Base-by-base conservation (phyloP, 352 stramenopile genomes). In the Phytopythium chamaehyphon region DNA sequence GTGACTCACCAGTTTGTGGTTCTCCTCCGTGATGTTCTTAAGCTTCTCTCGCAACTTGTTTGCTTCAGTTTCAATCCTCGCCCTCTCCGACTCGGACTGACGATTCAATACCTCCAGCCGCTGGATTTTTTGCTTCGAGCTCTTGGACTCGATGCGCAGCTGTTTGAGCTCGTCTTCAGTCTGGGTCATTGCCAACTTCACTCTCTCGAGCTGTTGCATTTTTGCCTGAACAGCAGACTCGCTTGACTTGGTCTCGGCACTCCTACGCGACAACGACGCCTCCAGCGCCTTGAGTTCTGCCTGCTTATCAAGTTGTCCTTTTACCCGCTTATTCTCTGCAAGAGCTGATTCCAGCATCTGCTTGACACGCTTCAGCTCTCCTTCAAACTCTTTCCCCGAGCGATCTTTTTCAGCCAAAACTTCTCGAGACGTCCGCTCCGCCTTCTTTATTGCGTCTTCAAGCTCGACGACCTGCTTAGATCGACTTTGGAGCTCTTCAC, bases 1-100 rank as follows among this genome's bases (percentile, higher is more conserved):
- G 35, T 93, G 82, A 3, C 79, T 79, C 8, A 90, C 77, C 8
- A 93, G 73, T 49, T 88, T 77, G 55, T 89, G 77, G 33, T 89
- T 89, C 40, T 78, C 79, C 51, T 62, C 82, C 57, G 43, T 79
- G 53, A 58, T 44, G 37, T 50, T 62, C 35, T 74, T 58, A 6
- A 86, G 55, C 55, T 81, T 84, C 36, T 82, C 72, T 14, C 50
- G 62, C 24, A 77, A 28, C 2, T 45, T 47, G 31, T 67, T 52
- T 15, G 66, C 63, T 7, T 77, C 69, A 19, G 61, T 66, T 22
- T 83, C 61, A 10, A 86, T 50, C 64, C 71, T 83, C 40, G 87
- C 61, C 40, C 77, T 85, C 31, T 83, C 71, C n/a, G 64, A 68
- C 22, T 67, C 43, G 12, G 79, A 59, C 47, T 78, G 73, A 15